phyloP scores from a whole-genome alignment of 306 rosid species.

The Parietaria judaica region DNA sequence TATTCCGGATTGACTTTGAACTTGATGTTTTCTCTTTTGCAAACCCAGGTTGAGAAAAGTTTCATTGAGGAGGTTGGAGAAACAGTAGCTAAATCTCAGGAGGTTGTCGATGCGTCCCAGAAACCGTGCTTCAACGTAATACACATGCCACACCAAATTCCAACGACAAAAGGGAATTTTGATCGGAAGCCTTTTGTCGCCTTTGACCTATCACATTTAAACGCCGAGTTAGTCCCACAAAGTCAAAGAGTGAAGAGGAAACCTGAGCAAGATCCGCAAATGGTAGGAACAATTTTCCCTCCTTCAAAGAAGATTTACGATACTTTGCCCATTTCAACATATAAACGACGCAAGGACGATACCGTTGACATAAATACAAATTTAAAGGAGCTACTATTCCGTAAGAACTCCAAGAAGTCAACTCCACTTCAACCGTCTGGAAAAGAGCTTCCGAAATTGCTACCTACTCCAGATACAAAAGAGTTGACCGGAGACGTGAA shows the following conservation, averaged over 20 bases:
- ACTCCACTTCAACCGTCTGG: conserved; percentile 14
- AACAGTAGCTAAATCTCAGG: conserved; percentile 9
- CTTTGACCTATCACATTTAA: conserved; percentile 7
- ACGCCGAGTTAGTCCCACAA: conserved; percentile 10
- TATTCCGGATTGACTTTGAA: conserved; percentile 9
- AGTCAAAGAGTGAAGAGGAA: conserved; percentile 25
- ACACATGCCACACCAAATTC: not conserved
- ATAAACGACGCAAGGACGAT: conserved; percentile 32
- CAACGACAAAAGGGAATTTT: not conserved
- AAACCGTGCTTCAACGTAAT: too few species aligned
- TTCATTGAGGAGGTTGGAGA: conserved; percentile 17
- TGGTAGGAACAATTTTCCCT: conserved; percentile 16
- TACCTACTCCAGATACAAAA: conserved; percentile 1
- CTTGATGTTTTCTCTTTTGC: conserved; percentile 19
- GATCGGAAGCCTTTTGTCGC: not conserved
- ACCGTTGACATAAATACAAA: conserved; percentile 15
- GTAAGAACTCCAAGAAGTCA: conserved; percentile 18
- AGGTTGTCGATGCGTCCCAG: not conserved
- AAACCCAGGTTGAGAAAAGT: conserved; percentile 11
- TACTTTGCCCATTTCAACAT: conserved; percentile 16
- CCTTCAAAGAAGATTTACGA: conserved; percentile 17
- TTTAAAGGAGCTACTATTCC: conserved; percentile 17
- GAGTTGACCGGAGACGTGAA: conserved; percentile 21
- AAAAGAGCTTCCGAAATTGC: conserved; percentile 19
- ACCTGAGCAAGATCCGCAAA: conserved; percentile 14